phyloP scores from a whole-genome alignment of 257 asterid genomes.

The Nicotiana paniculata region DNA sequence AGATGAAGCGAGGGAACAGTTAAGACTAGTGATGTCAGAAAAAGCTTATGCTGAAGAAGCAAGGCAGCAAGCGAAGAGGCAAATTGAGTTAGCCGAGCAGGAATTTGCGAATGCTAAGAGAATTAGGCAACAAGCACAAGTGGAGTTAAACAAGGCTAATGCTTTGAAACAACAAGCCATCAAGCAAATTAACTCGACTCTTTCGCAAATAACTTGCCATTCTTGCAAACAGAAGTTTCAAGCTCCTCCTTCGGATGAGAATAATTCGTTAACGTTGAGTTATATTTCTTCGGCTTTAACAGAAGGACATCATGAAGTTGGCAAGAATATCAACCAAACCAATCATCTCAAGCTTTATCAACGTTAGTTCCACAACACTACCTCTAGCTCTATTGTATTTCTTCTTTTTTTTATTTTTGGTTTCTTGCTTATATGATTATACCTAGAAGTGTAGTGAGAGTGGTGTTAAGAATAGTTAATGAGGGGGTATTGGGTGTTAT shows the following conservation, averaged over 20 bases:
- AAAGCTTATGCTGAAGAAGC: slow-evolving; percentile 70
- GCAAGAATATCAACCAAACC: slow-evolving; percentile 21
- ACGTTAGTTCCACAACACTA: slow-evolving; percentile 3
- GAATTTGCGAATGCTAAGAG: slow-evolving; percentile 71
- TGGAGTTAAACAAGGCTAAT: slow-evolving; percentile 56
- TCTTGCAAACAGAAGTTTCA: slow-evolving; percentile 58
- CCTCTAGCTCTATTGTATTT: too few species aligned
- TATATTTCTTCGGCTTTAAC: slow-evolving; percentile 49
- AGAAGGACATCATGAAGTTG: slow-evolving; percentile 33
- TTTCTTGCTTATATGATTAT: not conserved
- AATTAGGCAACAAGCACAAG: slow-evolving; percentile 67
- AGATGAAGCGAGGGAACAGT: slow-evolving; percentile 38
- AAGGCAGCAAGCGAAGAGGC: slow-evolving; percentile 54
- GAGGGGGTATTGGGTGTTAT: not conserved
- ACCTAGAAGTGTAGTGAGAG: not conserved
- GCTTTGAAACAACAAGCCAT: slow-evolving; percentile 52
- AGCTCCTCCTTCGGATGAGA: slow-evolving; percentile 20
- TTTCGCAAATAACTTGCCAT: slow-evolving; percentile 55
- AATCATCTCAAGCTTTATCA: slow-evolving; percentile 21
- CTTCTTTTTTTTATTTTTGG: not conserved
- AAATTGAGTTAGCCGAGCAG: slow-evolving; percentile 64
- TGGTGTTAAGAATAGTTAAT: not conserved
- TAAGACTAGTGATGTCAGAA: slow-evolving; percentile 52
- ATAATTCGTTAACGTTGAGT: slow-evolving; percentile 21
- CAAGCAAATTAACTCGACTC: slow-evolving; percentile 42